Percentiles rank a stretch among this genome's conserved stretches.
Evolutionary conservation across 2,329 filamentous ascomycete genomes (phyloP).

Genomic region (Diplodia intermedia): DNA sequence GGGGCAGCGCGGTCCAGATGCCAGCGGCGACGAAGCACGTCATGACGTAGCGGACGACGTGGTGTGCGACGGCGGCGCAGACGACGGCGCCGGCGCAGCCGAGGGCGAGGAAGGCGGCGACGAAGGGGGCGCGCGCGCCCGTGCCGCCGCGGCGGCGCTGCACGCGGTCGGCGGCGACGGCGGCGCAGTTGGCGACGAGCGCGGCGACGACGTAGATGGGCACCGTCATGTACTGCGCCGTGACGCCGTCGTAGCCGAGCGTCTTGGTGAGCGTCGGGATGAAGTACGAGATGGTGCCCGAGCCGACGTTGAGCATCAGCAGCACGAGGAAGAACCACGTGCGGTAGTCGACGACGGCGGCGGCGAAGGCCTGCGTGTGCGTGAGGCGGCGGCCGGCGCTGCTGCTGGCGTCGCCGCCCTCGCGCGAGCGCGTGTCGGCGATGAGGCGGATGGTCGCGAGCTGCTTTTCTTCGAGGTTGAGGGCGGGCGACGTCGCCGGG

Average conservation of each 20-base stretch:
- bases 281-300: slow-evolving; percentile 41
- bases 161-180: slow-evolving; percentile 12
- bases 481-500: slow-evolving; percentile 64
- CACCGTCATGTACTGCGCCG: slow-evolving; percentile 67
- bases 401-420: slow-evolving; percentile 11
- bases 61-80: slow-evolving; percentile 43
- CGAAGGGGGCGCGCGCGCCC: slow-evolving; percentile 20
- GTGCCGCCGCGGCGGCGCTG: slow-evolving; percentile 15
- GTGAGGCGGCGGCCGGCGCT: slow-evolving; percentile 5
- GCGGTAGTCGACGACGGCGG: slow-evolving; percentile 32
- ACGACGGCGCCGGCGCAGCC: slow-evolving; percentile 40
- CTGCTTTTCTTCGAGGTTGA: slow-evolving; percentile 59
- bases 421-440: slow-evolving; percentile 22
- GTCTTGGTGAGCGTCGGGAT: slow-evolving; percentile 69
- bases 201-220: slow-evolving; percentile 32
- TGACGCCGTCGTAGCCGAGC: slow-evolving; percentile 64
- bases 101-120: slow-evolving; percentile 17
- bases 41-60: slow-evolving; percentile 49
- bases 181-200: slow-evolving; percentile 28
- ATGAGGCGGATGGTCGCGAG: slow-evolving; percentile 29
- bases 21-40: slow-evolving; percentile 53
- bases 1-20: slow-evolving; percentile 63
- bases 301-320: slow-evolving; percentile 33
- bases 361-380: slow-evolving; percentile 29
- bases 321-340: slow-evolving; percentile 32